These are phyloP conservation scores for Santalum album DNA, from an alignment of 164 flowering plant genomes.

Conservation along the genomic window DNA sequence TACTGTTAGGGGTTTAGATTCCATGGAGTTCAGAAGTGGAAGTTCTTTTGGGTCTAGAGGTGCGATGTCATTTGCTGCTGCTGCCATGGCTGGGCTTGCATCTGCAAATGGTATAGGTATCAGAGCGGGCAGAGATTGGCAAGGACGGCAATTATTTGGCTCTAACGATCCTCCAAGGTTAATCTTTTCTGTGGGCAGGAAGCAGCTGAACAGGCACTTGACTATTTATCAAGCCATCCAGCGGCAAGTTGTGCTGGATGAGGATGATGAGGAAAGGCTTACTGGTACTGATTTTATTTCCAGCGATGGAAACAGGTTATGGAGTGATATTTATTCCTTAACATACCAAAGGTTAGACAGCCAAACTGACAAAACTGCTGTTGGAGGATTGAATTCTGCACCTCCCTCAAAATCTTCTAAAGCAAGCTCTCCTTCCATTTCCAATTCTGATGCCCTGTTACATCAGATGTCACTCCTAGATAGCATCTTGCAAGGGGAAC, in stretches of 20 bases:
- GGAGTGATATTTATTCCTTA: slow-evolving; percentile 82
- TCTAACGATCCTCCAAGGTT: slow-evolving; percentile 73
- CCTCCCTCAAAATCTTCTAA: slow-evolving; percentile 48
- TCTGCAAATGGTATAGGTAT: slow-evolving; percentile 71
- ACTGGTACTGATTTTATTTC: slow-evolving; percentile 57
- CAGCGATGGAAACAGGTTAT: slow-evolving; percentile 80
- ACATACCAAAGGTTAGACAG: slow-evolving; percentile 76
- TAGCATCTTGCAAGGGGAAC: slow-evolving; percentile 84
- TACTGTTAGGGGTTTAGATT: slow-evolving; percentile 42
- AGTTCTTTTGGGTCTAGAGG: slow-evolving; percentile 72
- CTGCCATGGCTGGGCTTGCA: slow-evolving; percentile 93
- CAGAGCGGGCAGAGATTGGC: slow-evolving; percentile 74
- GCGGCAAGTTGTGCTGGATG: slow-evolving; percentile 80
- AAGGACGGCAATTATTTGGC: slow-evolving; percentile 53
- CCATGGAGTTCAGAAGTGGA: slow-evolving; percentile 52
- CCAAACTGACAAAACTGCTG: slow-evolving; percentile 44
- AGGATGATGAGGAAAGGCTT: slow-evolving; percentile 73
- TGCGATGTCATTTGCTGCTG: slow-evolving; percentile 94
- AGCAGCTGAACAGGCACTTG: slow-evolving; percentile 76
- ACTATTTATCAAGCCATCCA: slow-evolving; percentile 94
- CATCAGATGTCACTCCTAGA: slow-evolving; percentile 68
- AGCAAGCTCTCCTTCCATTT: slow-evolving; percentile 36
- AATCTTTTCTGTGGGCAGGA: slow-evolving; percentile 74
- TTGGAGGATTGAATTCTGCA: slow-evolving; percentile 35
- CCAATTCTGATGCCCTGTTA: slow-evolving; percentile 34